phyloP scores from a whole-genome alignment of 192 early-diverging fungal genomes.

The Coemansia sp. region DNA sequence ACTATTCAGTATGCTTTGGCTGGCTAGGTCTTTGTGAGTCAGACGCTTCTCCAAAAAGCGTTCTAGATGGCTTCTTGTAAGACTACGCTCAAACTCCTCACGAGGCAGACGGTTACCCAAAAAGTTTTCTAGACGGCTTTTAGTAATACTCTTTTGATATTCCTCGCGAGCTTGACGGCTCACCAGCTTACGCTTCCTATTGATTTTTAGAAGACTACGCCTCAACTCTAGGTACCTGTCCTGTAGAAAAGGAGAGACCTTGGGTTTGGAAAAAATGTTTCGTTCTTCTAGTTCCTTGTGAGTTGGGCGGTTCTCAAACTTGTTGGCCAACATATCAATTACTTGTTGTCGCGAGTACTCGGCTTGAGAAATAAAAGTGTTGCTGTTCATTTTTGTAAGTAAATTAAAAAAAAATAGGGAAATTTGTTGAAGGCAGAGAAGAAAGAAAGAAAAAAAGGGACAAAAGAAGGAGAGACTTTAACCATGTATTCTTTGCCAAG shows the following conservation, averaged over 20 bases:
- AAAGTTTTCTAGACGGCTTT: slow-evolving; percentile 44
- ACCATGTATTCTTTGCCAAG: too few relatives aligned
- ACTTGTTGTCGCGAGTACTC: slow-evolving; percentile 50
- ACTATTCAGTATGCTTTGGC: slow-evolving; percentile 61
- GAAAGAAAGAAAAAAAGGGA: too few relatives aligned
- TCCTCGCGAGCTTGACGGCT: too few relatives aligned
- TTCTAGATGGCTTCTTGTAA: not conserved
- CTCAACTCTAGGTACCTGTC: too few relatives aligned
- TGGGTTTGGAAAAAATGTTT: too few relatives aligned
- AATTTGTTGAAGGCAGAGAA: not conserved
- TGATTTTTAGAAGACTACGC: too few relatives aligned
- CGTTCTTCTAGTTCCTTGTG: not conserved
- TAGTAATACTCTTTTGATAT: too few relatives aligned
- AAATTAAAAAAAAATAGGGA: not conserved
- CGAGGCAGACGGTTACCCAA: slow-evolving; percentile 61
- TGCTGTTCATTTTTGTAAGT: not conserved
- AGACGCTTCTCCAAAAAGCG: slow-evolving; percentile 24
- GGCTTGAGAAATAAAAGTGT: slow-evolving; percentile 35
- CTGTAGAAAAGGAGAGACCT: too few relatives aligned
- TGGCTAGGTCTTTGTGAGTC: slow-evolving; percentile 52
- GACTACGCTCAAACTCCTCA: slow-evolving; percentile 14
- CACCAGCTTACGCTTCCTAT: too few relatives aligned
- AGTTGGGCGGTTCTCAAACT: slow-evolving; percentile 47
- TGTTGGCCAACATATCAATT: slow-evolving; percentile 32
- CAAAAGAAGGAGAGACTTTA: too few relatives aligned